Base-by-base conservation (phyloP, 1,284 basidiomycete genomes). In the Inonotus hispidus region DNA sequence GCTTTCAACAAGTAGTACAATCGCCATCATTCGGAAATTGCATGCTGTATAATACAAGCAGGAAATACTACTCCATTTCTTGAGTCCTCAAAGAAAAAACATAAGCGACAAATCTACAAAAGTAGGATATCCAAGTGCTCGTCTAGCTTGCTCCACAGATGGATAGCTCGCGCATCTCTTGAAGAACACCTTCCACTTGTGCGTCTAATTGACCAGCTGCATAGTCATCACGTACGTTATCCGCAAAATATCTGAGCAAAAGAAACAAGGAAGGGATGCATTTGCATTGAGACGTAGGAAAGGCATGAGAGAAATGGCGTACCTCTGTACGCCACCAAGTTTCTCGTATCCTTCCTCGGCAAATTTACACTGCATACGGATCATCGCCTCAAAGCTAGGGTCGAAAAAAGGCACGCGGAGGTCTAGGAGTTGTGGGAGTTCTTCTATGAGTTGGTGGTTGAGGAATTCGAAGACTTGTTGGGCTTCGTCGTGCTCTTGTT, bases 271-370 rank as follows among this genome's bases (percentile, higher is more conserved):
- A 45, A 23, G 21, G 14, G 21, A 37, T 14, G 58, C 38, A 29
- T 62, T 59, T 55, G 37, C 54, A 11, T 59, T 11, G 47, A 56
- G 14, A 41, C 2, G 39, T 56, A n/a, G 32, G 38, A 54, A 54
- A n/a, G 14, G 23, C 49, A 35, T 7, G 14, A 54, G 32, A 2
- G 16, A n/a, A n/a, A 7, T n/a, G 47, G 14, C 57, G 45, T 65
- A 90, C 84, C 95, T 79, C 74, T 99, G 97, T 3, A 99, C 97
- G 50, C 93, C 90, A 49, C 95, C 92, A 59, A 99, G 82, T 77
- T 97, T 98, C 77, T 99, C 95, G 72, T 99, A 99, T 0, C 93
- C 97, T 69, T 98, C 95, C 72, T 98, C 92, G 1, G 95, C 94
- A 70, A 98, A 98, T 69, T 95, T 94, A 71, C 92, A 85, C 73